Conservation (phyloP, 2,329 filamentous ascomycete species). For the Capronia americana region DNA sequence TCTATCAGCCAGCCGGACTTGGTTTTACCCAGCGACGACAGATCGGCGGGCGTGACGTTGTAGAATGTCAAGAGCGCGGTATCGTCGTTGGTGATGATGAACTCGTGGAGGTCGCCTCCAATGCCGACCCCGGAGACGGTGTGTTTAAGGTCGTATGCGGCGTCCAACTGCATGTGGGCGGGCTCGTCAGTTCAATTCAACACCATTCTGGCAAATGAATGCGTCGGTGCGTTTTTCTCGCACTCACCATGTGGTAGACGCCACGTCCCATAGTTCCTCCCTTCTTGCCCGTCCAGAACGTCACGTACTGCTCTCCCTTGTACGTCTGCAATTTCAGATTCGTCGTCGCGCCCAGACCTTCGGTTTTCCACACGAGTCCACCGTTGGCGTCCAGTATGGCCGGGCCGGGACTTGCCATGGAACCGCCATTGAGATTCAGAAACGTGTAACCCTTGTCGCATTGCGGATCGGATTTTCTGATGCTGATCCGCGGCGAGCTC, state of each 20-base stretch:
- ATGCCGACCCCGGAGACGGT: slow-evolving; percentile 30
- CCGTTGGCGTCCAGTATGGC: slow-evolving; percentile 55
- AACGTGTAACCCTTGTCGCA: slow-evolving; percentile 53
- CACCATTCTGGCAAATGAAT: slow-evolving; percentile 14
- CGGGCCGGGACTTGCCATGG: slow-evolving; percentile 47
- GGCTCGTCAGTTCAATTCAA: neutral
- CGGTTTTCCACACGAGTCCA: slow-evolving; percentile 55
- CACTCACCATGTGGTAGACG: slow-evolving; percentile 53
- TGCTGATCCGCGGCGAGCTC: slow-evolving; percentile 37
- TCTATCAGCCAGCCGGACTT: slow-evolving; percentile 51
- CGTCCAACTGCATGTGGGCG: slow-evolving; percentile 27
- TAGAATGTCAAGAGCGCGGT: slow-evolving; percentile 37
- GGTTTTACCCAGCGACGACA: slow-evolving; percentile 39
- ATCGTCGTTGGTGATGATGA: slow-evolving; percentile 31
- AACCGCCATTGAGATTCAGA: slow-evolving; percentile 48
- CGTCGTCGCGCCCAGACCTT: slow-evolving; percentile 48
- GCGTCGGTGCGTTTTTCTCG: too few relatives aligned
- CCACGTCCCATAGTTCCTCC: slow-evolving; percentile 57
- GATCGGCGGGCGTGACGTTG: slow-evolving; percentile 28
- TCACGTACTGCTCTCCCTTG: slow-evolving; percentile 53
- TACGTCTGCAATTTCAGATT: slow-evolving; percentile 55
- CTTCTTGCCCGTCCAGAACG: slow-evolving; percentile 58
- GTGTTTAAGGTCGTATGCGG: slow-evolving; percentile 35
- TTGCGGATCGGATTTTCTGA: slow-evolving; percentile 36
- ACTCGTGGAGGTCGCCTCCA: slow-evolving; percentile 39